Evolutionary conservation across 1,284 basidiomycete genomes (phyloP), one percentile per base, ranked within the genome.

Genomic region (Cerioporus squamosus): DNA sequence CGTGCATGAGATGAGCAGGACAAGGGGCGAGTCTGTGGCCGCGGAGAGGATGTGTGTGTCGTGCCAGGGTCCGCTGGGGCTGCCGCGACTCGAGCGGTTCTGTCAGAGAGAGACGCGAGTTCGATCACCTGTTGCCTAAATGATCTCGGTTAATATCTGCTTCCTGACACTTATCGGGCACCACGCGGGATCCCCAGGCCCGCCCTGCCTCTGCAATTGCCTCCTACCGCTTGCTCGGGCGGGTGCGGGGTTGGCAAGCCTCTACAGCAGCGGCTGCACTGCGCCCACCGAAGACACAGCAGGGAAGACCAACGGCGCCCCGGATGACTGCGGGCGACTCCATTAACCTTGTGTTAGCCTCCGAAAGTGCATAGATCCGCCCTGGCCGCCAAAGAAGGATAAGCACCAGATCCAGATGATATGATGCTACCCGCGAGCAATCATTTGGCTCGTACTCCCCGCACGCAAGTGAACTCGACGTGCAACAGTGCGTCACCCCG

Each of bases 121-220:
- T 48, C 56, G 62, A 64, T 64, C 62, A 63, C 50, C 51, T 58
- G 56, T 44, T 40, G 43, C 51, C 51, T 51, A 51, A 57, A 43
- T 47, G 56, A 57, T 49, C 51, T 56, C 62, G 59, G 57, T 53
- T 55, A 64, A 44, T 23, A 22, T 39, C 31, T 29, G 44, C 22
- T 18, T 44, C 57, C 55, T 31, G 29, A 14, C 55, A 51, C 39
- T 44, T 44, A 56, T 53, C 47, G 48, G 31, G 9, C 31, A n/a
- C 48, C 29, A 51, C 57, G 48, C 57, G 48, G 39, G 47, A 51
- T 33, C 50, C 17, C 42, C 9, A 15, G 33, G 51, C 36, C 47
- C 36, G 20, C 26, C 15, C 8, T 26, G 15, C 24, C 9, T 36
- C n/a, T 36, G 29, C 17, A 24, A 22, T 17, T 31, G n/a, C 52